A percentile compares a stretch with the other conserved stretches of the same genome.
These are phyloP conservation scores for Exophiala sp. DNA, from an alignment of 2,329 filamentous ascomycete species.

Conservation along the genomic window DNA sequence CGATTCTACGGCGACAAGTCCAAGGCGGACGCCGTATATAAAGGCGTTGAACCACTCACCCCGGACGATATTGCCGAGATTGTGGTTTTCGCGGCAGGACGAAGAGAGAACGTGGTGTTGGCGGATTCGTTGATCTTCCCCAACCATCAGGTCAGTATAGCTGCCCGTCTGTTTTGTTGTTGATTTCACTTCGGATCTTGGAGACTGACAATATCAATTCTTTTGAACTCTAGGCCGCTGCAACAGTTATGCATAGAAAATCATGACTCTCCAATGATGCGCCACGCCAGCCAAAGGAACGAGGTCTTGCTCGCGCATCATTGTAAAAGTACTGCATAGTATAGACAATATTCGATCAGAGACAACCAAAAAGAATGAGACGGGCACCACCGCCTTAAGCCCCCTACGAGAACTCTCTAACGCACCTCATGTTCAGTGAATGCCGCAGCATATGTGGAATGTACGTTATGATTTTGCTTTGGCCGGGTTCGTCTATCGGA, in stretches of 20 bases:
- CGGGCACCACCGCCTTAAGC: too few relatives aligned
- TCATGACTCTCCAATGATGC: not conserved
- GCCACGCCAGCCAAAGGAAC: too few relatives aligned
- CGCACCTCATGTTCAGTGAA: too few relatives aligned
- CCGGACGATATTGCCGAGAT: slow-evolving; percentile 89
- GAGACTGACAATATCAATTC: not conserved
- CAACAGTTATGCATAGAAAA: slow-evolving; percentile 5
- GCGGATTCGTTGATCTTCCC: slow-evolving; percentile 85
- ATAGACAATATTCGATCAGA: too few relatives aligned
- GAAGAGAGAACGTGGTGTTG: slow-evolving; percentile 85
- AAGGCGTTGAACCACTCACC: slow-evolving; percentile 76
- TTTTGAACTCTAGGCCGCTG: slow-evolving; percentile 1
- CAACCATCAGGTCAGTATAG: slow-evolving; percentile 64
- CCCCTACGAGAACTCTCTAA: too few relatives aligned
- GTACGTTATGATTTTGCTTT: too few relatives aligned
- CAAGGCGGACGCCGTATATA: slow-evolving; percentile 78
- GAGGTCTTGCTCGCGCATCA: too few relatives aligned
- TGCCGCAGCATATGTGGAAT: too few relatives aligned
- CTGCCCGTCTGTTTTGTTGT: not conserved
- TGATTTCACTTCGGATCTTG: not conserved
- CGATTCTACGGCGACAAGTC: slow-evolving; percentile 83
- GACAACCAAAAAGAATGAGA: too few relatives aligned
- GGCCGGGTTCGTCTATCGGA: too few relatives aligned
- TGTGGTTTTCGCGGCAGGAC: slow-evolving; percentile 77
- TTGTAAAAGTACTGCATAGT: too few relatives aligned